phyloP scores from a whole-genome alignment of 371 early-diverging fungal species.

The Lichtheimia corymbifera region DNA sequence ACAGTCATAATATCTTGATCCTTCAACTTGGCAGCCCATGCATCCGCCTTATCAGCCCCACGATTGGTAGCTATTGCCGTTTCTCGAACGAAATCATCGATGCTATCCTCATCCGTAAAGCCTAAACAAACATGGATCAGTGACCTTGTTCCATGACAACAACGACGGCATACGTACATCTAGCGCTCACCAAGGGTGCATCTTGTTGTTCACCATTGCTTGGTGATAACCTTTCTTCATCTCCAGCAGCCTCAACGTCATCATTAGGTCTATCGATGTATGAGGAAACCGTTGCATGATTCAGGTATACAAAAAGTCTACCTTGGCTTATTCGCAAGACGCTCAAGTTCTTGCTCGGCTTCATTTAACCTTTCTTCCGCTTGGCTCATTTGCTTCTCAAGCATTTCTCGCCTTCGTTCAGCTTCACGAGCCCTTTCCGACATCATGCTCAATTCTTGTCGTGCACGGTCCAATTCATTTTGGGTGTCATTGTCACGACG shows the following conservation, averaged over 20 bases:
- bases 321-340: constrained; percentile 3
- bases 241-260: not conserved
- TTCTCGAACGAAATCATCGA: constrained; percentile 71
- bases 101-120: constrained; percentile 60
- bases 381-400: constrained; percentile 23
- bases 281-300: not conserved
- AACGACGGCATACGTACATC: not conserved
- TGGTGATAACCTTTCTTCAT: constrained; percentile 3
- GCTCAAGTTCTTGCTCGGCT: constrained; percentile 24
- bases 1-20: constrained; percentile 81
- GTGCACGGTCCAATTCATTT: constrained; percentile 35
- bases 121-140: constrained; percentile 29
- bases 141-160: not conserved
- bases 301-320: not conserved
- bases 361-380: constrained; percentile 40
- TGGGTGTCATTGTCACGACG: constrained; percentile 41
- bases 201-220: not conserved
- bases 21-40: constrained; percentile 73
- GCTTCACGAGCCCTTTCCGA: constrained; percentile 34
- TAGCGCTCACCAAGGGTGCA: not conserved
- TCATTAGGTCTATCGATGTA: not conserved
- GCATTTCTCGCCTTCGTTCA: constrained; percentile 31
- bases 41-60: constrained; percentile 69
- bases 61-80: constrained; percentile 69
- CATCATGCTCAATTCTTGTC: constrained; percentile 28